Base-by-base conservation (phyloP, 2,329 filamentous ascomycete species). In the Pezicula rhizophila region DNA sequence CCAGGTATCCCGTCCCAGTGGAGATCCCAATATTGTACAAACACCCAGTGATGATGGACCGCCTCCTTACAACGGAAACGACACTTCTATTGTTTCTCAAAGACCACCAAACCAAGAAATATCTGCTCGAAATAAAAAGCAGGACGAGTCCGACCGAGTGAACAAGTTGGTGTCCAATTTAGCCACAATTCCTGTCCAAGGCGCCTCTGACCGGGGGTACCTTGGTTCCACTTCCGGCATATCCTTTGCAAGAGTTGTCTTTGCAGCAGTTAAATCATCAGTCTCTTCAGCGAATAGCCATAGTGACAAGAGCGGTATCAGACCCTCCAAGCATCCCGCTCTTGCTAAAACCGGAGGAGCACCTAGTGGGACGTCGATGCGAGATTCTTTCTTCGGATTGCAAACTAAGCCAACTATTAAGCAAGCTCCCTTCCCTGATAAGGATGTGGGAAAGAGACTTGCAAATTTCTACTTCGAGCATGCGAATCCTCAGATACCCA, bases 321-420 rank as follows among this genome's bases (percentile, higher is more conserved):
- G 76, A 47, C 77, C 82, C 3, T 80, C 77, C 54, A 82, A 80
- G 63, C 67, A 74, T 54, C 59, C 75, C 52, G 60, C 76, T 52
- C 70, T 75, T 14, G 51, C 55, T 17, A 59, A 58, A 52, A 57
- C 46, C 26, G 51, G 48, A 17, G 51, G 58, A 67, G 69, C 73
- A 42, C 68, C 72, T 34, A 71, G 78, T 35, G 85, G 83, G 34
- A 89, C 89, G 15, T 89, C 87, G 11, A 93, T 96, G 85, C 80
- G 91, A 51, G 92, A 97, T 68, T 95, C 90, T 0, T 96, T 96
- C 74, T 97, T 97, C 63, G 92, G 92, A n/a, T 73, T 97, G 40
- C 90, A 96, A 59, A 95, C 89, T 2, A 91, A 87, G 59, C 89
- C 91, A 2, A 89, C 84, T 14, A 93, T 96, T 63, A 84, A 87